These are phyloP conservation scores for Misopates orontium DNA, from an alignment of 257 asterid species.

Conservation along the genomic window DNA sequence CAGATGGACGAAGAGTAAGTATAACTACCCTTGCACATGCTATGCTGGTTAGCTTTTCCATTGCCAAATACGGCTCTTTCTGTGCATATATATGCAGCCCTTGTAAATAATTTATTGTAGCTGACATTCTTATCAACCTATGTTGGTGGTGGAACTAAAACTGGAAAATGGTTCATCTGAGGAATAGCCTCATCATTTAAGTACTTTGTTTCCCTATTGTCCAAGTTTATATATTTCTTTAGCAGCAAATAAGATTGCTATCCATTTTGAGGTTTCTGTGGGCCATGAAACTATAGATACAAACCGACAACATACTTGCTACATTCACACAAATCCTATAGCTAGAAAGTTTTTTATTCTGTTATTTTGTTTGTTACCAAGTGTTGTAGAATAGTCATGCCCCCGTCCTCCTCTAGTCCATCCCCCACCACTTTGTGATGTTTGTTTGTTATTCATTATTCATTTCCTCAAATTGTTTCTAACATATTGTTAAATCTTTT, in stretches of 20 bases:
- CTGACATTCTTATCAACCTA: too few relatives aligned
- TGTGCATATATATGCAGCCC: background rate
- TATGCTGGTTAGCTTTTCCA: constrained; percentile 10
- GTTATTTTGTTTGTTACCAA: background rate
- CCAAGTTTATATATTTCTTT: background rate
- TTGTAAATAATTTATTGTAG: too few relatives aligned
- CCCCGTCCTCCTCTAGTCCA: too few relatives aligned
- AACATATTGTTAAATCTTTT: constrained; percentile 23
- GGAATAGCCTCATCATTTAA: background rate
- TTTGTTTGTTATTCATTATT: too few relatives aligned
- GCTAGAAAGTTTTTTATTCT: background rate
- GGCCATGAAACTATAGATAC: too few relatives aligned
- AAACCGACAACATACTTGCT: too few relatives aligned
- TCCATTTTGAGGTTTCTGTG: too few relatives aligned
- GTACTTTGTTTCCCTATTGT: background rate
- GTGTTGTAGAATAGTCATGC: too few relatives aligned
- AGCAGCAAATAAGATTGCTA: too few relatives aligned
- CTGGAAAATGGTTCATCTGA: background rate
- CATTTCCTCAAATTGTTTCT: too few relatives aligned
- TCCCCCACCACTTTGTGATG: too few relatives aligned
- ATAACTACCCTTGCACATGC: constrained; percentile 12
- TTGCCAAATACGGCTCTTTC: background rate
- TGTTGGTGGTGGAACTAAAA: background rate
- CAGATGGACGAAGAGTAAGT: constrained; percentile 75
- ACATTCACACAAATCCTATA: background rate